Percentiles rank a stretch among this genome's conserved stretches.
These are phyloP conservation scores for Cupressus sempervirens DNA, from an alignment of 75 land plant species.

Conservation along the genomic window DNA sequence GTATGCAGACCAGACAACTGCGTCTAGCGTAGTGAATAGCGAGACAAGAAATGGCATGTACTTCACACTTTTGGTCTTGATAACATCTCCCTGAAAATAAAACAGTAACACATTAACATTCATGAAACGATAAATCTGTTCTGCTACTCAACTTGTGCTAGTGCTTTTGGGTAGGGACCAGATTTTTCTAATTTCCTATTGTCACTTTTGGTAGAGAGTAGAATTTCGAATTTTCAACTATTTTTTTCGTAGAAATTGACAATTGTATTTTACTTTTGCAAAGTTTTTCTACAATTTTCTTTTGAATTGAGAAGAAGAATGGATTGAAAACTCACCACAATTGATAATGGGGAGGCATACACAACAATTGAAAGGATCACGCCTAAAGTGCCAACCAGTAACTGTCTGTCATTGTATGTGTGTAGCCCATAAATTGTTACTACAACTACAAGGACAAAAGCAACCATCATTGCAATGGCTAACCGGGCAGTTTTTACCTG, in stretches of 20 bases:
- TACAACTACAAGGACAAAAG: neutral
- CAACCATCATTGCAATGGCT: neutral
- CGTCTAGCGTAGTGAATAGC: neutral
- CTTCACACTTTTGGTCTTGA: slow-evolving; percentile 21
- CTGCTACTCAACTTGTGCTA: neutral
- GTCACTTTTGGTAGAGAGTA: neutral
- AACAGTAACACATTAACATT: neutral
- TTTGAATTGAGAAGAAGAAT: neutral
- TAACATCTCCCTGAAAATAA: slow-evolving; percentile 14
- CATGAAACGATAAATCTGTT: neutral
- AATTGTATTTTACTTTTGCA: neutral
- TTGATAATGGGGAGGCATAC: too few species aligned
- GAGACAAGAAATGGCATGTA: slow-evolving; percentile 31
- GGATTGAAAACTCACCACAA: too few species aligned
- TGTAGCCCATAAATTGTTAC: neutral
- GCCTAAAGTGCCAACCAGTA: too few species aligned
- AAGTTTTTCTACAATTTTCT: too few species aligned
- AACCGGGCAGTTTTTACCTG: slow-evolving; percentile 16
- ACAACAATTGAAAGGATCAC: too few species aligned
- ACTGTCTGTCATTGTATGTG: too few species aligned
- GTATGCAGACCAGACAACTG: neutral
- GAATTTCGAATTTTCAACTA: neutral
- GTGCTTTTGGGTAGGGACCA: too few species aligned
- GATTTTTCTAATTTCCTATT: neutral
- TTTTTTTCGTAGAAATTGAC: neutral